A percentile compares a stretch with the other conserved stretches of the same genome.
phyloP scores from a whole-genome alignment of 345 rosid species.

The Orychophragmus violaceus region DNA sequence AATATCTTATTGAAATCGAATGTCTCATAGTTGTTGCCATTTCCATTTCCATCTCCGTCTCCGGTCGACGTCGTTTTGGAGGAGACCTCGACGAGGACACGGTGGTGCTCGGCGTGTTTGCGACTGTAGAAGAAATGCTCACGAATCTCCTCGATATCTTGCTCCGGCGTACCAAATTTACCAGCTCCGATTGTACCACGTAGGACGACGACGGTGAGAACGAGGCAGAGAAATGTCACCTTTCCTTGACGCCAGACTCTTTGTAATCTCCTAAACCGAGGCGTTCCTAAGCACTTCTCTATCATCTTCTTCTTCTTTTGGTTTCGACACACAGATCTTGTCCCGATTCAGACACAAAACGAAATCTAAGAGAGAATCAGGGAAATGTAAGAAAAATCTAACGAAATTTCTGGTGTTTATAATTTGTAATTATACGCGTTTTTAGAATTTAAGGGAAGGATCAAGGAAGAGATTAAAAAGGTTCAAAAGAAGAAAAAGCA shows the following conservation, averaged over 20 bases:
- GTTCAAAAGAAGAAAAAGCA: background rate
- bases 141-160: conserved; percentile 66
- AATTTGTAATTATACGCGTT: conserved; percentile 5
- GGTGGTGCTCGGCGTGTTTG: conserved; percentile 55
- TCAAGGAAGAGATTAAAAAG: conserved; percentile 10
- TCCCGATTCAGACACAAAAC: conserved; percentile 3
- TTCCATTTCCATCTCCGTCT: background rate
- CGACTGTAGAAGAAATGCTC: conserved; percentile 55
- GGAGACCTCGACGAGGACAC: conserved; percentile 61
- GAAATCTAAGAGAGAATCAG: background rate
- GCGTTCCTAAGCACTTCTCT: conserved; percentile 46
- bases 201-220: conserved; percentile 74
- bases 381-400: background rate
- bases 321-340: conserved; percentile 12
- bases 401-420: background rate
- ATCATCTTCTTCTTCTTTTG: conserved; percentile 33
- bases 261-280: conserved; percentile 43
- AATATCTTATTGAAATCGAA: conserved; percentile 42
- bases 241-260: conserved; percentile 55
- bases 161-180: conserved; percentile 79
- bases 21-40: conserved; percentile 39
- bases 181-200: conserved; percentile 93
- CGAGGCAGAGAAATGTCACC: conserved; percentile 47
- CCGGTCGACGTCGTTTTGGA: conserved; percentile 29
- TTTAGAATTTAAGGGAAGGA: conserved; percentile 14